Conservation (phyloP, 192 early-diverging fungal species). For the Coemansia sp. region DNA sequence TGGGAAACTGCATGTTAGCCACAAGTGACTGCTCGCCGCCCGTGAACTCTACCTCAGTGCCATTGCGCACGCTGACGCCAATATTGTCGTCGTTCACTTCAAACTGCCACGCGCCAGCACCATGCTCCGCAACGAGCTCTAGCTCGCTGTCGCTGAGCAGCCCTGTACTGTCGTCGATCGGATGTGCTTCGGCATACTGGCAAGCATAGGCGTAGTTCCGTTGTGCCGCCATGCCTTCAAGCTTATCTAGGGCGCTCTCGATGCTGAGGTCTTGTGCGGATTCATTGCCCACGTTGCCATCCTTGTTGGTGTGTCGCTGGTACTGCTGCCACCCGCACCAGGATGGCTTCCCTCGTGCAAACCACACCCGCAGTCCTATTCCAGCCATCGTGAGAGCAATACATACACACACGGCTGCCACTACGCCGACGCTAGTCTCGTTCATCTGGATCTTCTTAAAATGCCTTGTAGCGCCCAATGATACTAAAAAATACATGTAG, state of each 20-base stretch:
- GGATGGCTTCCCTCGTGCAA: constrained; percentile 5
- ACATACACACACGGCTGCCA: constrained; percentile 25
- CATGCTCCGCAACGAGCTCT: constrained; percentile 42
- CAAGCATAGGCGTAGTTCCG: constrained; percentile 42
- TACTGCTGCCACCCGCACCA: constrained; percentile 2
- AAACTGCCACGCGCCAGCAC: constrained; percentile 48
- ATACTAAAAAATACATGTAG: too few species aligned
- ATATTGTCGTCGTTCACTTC: constrained; percentile 16
- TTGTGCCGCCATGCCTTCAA: constrained; percentile 25
- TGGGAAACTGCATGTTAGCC: constrained; percentile 49
- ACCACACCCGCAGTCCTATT: constrained; percentile 11
- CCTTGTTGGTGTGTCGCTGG: background rate
- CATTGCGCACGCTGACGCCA: constrained; percentile 21
- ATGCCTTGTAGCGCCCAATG: background rate
- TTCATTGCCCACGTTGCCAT: constrained; percentile 14
- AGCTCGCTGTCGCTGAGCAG: constrained; percentile 23
- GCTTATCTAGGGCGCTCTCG: constrained; percentile 27
- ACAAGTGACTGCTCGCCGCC: constrained; percentile 41
- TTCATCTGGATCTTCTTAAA: constrained; percentile 2
- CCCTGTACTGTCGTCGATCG: constrained; percentile 44
- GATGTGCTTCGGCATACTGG: constrained; percentile 58
- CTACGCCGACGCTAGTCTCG: constrained; percentile 19
- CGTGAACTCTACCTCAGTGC: constrained; percentile 40
- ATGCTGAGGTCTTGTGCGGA: constrained; percentile 27
- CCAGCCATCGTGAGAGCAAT: constrained; percentile 8